Conservation (phyloP, 345 rosid species). For the Pistacia vera region DNA sequence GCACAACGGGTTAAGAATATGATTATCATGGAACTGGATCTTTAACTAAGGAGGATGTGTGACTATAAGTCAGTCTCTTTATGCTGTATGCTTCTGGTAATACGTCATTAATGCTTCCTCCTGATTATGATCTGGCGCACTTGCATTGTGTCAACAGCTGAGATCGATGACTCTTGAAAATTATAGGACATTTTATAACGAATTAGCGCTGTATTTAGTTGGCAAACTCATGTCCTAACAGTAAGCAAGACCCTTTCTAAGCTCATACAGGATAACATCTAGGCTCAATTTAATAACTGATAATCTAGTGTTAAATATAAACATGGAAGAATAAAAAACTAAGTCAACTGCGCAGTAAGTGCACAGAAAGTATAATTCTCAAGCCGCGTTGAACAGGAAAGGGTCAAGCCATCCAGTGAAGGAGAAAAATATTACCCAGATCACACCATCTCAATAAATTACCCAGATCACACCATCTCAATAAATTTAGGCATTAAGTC, state of each 20-base stretch:
- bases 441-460: too few relatives aligned
- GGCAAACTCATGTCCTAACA: background rate
- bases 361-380: background rate
- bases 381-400: conserved; percentile 2
- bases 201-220: background rate
- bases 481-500: background rate
- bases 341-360: background rate
- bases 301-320: too few relatives aligned
- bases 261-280: too few relatives aligned
- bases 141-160: too few relatives aligned
- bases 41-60: conserved; percentile 2
- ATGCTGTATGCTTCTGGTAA: background rate
- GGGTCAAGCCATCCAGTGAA: background rate
- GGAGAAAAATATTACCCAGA: background rate
- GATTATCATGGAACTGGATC: background rate
- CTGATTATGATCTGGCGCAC: too few relatives aligned
- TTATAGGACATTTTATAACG: background rate
- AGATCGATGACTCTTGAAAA: too few relatives aligned
- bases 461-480: background rate
- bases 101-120: background rate
- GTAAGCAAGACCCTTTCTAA: background rate
- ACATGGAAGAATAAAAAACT: too few relatives aligned
- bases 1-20: background rate
- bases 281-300: too few relatives aligned
- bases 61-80: background rate